Base-by-base conservation (phyloP, 805 yeast genomes). In the Barnettozyma botsteinii region DNA sequence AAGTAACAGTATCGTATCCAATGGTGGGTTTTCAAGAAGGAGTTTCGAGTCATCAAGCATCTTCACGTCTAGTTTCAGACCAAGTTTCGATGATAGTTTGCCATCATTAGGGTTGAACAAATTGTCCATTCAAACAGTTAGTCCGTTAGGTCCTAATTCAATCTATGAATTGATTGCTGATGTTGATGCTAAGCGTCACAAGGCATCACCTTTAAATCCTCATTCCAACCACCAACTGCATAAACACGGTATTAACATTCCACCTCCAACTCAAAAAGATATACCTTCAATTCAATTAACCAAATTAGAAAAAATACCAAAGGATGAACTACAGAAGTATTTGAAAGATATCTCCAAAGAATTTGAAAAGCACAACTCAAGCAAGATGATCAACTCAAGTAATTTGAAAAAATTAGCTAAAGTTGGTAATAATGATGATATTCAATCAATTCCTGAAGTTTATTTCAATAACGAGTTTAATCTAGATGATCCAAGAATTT, bases 401-500 rank as follows among this genome's bases (percentile, higher is more conserved):
- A 45, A 53, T 4, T 41, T 56, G 13, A 49, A 49, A 30, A 46
- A 50, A 3, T 36, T 49, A 23, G 38, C 43, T 0, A 46, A 46
- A 28, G 34, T 57, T 4, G 54, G 54, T 14, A 53, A 53, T 20
- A 25, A 37, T 7, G 53, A 49, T 31, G 43, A 41, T 10, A 13
- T 77, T 34, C 49, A 62, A 7, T 57, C 68, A 43, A 74, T 93
- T 6, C 98, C 98, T 0, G 60, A 65, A 3, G 75, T 86, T 1
- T 93, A 75, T 51, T 79, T 82, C 46, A 74, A 73, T 20, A 66
- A 73, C 7, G 73, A 78, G 30, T 93, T 93, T 61, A 70, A 85
- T 47, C 67, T 93, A 29, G 97, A 93, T 51, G 87, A 93, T 56
- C 96, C 96, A 7, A 70, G 96, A 41, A 71, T 81, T 1, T 91